These are phyloP conservation scores for Hypoxylon rubiginosum DNA, from an alignment of 2,329 filamentous ascomycete genomes.

Conservation along the genomic window DNA sequence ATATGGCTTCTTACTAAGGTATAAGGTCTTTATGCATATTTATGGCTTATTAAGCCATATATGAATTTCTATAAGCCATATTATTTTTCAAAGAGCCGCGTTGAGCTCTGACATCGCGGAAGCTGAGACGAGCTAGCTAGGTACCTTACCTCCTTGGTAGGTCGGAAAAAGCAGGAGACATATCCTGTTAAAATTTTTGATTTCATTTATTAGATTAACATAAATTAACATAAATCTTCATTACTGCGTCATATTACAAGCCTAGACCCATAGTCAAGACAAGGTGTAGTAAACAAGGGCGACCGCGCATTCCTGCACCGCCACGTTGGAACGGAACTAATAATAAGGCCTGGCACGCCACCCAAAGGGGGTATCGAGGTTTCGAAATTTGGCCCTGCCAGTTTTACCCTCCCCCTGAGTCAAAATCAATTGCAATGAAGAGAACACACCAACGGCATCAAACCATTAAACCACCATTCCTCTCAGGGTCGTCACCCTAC, in stretches of 20 bases:
- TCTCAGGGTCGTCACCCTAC: not conserved
- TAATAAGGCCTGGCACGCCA: not conserved
- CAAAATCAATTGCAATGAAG: slow-evolving; percentile 1
- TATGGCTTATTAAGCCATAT: no score
- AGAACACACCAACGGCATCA: slow-evolving; percentile 3
- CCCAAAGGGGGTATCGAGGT: not conserved
- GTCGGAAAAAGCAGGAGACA: not conserved
- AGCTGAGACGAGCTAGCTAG: no score
- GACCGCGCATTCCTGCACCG: not conserved
- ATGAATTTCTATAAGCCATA: no score
- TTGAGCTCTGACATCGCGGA: no score
- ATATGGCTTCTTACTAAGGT: no score
- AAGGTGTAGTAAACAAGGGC: not conserved
- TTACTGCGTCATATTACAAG: not conserved
- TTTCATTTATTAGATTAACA: not conserved
- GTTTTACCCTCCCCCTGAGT: not conserved
- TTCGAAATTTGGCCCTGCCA: not conserved
- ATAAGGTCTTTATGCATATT: no score
- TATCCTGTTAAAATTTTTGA: not conserved
- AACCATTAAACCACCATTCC: not conserved
- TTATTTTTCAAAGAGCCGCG: no score
- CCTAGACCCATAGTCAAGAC: not conserved
- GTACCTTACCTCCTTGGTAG: not conserved
- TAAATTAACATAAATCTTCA: not conserved
- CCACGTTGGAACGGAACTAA: not conserved